These are phyloP conservation scores for Eimeria acervulina DNA, from an alignment of 169 alveolate species.

Conservation along the genomic window DNA sequence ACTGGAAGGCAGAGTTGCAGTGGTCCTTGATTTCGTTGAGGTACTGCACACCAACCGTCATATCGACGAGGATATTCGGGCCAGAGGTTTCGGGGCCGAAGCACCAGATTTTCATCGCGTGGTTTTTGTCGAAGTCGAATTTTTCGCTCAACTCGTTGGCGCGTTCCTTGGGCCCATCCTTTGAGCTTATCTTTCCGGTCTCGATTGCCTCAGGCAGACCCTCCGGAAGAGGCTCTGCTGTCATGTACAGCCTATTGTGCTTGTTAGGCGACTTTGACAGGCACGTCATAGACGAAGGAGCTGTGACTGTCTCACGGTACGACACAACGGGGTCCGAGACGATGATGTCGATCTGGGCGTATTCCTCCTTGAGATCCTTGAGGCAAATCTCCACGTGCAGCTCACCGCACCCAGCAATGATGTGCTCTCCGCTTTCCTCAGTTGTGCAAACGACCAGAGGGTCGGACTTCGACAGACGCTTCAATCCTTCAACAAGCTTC, in stretches of 20 bases:
- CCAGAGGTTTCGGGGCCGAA: conserved; percentile 99
- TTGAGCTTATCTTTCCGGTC: conserved; percentile 94
- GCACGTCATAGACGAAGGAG: conserved; percentile 95
- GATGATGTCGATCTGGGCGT: conserved; percentile 98
- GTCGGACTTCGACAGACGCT: conserved; percentile 98
- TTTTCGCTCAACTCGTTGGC: conserved; percentile 96
- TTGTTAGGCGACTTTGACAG: conserved; percentile 99
- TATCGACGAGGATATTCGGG: conserved; percentile 98
- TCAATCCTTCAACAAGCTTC: conserved; percentile 99
- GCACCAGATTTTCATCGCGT: conserved; percentile 99
- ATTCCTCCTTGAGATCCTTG: conserved; percentile 99
- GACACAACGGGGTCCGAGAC: conserved; percentile 99
- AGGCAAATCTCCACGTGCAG: conserved; percentile 99
- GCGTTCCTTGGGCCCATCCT: conserved; percentile 98
- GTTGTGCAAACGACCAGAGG: conserved; percentile 99
- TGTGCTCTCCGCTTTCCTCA: conserved; percentile 99
- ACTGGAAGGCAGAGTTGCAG: conserved; percentile 99
- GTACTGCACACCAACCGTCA: conserved; percentile 98
- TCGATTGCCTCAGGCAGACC: conserved; percentile 98
- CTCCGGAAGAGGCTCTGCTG: conserved; percentile 98
- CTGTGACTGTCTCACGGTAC: conserved; percentile 99
- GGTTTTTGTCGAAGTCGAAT: conserved; percentile 98
- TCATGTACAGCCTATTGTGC: conserved; percentile 98
- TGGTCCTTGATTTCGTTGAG: conserved; percentile 99
- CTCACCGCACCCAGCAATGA: conserved; percentile 99